These are phyloP conservation scores for Mycosphaerella sp. DNA, from an alignment of 2,329 filamentous ascomycete genomes.

Conservation along the genomic window DNA sequence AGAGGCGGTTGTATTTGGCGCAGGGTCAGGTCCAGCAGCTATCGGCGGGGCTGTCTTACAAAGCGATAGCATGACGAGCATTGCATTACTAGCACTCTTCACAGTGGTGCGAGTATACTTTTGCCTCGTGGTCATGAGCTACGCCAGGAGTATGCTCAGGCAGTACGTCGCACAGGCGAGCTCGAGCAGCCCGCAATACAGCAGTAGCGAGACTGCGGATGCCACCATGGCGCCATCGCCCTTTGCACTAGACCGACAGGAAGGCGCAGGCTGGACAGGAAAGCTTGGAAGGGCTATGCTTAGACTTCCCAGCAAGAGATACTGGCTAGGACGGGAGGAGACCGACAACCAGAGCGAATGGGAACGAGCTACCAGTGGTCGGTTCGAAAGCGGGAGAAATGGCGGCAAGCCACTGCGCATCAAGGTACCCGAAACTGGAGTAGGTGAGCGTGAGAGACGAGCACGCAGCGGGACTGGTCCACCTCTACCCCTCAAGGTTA, in stretches of 20 bases:
- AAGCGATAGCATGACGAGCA: constrained; percentile 64
- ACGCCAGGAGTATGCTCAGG: constrained; percentile 68
- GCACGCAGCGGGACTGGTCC: constrained; percentile 57
- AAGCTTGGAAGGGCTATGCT: constrained; percentile 75
- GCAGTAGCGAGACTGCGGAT: constrained; percentile 40
- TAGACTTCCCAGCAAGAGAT: constrained; percentile 58
- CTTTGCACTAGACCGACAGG: constrained; percentile 62
- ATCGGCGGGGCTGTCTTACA: constrained; percentile 60
- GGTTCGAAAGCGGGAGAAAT: constrained; percentile 46
- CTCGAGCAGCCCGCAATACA: constrained; percentile 16
- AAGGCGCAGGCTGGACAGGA: constrained; percentile 73
- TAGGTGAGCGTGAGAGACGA: constrained; percentile 54
- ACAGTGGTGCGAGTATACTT: constrained; percentile 78
- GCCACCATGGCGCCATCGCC: constrained; percentile 53
- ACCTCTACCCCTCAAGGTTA: constrained; percentile 25
- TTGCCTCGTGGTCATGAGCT: constrained; percentile 73
- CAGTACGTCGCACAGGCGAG: constrained; percentile 50
- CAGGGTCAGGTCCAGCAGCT: constrained; percentile 32
- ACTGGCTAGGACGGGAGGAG: constrained; percentile 68
- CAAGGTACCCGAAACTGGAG: constrained; percentile 40
- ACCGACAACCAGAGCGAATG: constrained; percentile 58
- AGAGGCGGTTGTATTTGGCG: constrained; percentile 46
- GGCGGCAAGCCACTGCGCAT: constrained; percentile 33
- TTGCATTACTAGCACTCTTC: constrained; percentile 66
- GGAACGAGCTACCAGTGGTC: constrained; percentile 57